Conservation (phyloP, 441 rosid genomes). For the Bruguiera hainesii region DNA sequence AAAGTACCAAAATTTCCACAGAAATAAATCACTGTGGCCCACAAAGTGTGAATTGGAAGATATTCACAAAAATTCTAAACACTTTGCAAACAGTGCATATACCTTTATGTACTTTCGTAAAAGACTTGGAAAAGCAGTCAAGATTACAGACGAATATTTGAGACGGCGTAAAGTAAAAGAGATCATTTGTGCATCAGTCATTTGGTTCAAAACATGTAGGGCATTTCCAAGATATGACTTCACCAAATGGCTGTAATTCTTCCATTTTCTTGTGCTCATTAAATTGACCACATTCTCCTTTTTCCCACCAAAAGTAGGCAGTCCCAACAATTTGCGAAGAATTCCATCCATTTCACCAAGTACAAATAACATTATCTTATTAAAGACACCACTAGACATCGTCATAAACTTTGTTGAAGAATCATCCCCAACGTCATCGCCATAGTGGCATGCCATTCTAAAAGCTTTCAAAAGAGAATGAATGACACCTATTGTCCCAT, state of each 20-base stretch:
- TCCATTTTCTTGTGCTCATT: constrained; percentile 74
- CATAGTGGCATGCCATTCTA: constrained; percentile 90
- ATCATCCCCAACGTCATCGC: constrained; percentile 75
- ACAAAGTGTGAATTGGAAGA: background rate
- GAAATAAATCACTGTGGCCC: background rate
- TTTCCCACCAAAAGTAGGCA: constrained; percentile 77
- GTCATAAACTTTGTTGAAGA: constrained; percentile 50
- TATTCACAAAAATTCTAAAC: constrained; percentile 8
- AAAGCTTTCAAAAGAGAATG: constrained; percentile 84
- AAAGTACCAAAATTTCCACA: background rate
- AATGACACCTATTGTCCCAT: constrained; percentile 56
- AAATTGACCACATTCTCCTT: constrained; percentile 60
- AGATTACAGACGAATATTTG: constrained; percentile 62
- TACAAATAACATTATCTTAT: constrained; percentile 74
- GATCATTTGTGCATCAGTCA: constrained; percentile 91
- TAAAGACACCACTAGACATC: constrained; percentile 85
- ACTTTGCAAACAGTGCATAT: constrained; percentile 13
- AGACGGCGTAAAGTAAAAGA: constrained; percentile 76
- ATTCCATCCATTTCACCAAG: constrained; percentile 81
- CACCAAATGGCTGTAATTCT: constrained; percentile 72
- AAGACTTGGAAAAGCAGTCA: constrained; percentile 83
- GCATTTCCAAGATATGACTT: constrained; percentile 94
- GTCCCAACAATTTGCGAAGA: constrained; percentile 66
- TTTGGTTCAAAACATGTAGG: constrained; percentile 83
- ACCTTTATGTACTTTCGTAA: constrained; percentile 87